Conservation (phyloP, 768 basidiomycete genomes). For the Mycena pura region DNA sequence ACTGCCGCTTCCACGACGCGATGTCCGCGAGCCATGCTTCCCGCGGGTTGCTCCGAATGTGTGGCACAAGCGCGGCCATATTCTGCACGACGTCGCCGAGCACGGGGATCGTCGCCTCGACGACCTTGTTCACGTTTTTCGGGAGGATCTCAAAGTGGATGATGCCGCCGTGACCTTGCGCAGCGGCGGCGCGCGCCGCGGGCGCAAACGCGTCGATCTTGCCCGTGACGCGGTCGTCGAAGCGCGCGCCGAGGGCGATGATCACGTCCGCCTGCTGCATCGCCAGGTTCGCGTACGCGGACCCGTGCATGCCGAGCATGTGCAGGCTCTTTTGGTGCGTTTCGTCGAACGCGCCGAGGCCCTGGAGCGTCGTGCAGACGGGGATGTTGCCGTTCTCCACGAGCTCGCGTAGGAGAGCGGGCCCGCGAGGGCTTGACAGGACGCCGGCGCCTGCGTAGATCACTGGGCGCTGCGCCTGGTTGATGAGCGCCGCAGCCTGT, state of each 20-base stretch:
- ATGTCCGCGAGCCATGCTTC: conserved; percentile 86
- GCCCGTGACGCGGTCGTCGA: conserved; percentile 98
- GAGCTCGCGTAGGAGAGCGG: conserved; percentile 80
- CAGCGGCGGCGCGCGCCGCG: conserved; percentile 84
- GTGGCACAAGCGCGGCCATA: conserved; percentile 80
- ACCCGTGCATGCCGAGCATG: conserved; percentile 99
- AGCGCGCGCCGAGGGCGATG: conserved; percentile 94
- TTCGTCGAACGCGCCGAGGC: conserved; percentile 96
- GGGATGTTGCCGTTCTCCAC: conserved; percentile 91
- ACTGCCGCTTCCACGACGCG: conserved; percentile 81
- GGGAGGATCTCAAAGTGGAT: conserved; percentile 99
- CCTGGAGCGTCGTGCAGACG: conserved; percentile 95
- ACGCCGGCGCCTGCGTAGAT: conserved; percentile 95
- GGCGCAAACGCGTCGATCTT: conserved; percentile 91
- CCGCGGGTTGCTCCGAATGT: conserved; percentile 70
- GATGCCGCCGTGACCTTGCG: conserved; percentile 89
- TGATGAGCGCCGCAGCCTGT: conserved; percentile 90
- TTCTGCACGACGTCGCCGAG: conserved; percentile 92
- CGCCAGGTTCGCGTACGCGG: conserved; percentile 95
- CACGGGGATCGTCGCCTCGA: conserved; percentile 92
- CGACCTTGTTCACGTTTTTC: conserved; percentile 99
- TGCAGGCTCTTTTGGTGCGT: conserved; percentile 84
- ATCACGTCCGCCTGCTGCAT: conserved; percentile 98
- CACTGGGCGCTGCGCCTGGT: conserved; percentile 87
- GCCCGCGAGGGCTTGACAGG: conserved; percentile 81